Evolutionary conservation across 2,329 filamentous ascomycete genomes (phyloP), one percentile per base, ranked within the genome.

Genomic region (Penicillium sp.): DNA sequence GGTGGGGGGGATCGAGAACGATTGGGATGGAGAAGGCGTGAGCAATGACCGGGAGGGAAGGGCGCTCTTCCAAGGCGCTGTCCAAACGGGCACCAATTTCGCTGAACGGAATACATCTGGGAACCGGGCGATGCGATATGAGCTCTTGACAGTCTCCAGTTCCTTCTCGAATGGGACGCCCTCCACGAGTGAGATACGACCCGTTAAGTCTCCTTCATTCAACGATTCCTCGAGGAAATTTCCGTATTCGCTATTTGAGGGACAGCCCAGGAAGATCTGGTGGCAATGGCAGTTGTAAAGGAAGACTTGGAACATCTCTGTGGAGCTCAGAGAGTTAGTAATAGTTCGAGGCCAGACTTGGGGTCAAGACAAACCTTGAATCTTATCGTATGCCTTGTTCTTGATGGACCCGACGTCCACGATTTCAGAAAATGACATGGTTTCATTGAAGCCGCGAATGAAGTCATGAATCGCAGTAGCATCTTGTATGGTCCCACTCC

Each of bases 231-330:
- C 77, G 10, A 86, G 70, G 33, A 80, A 69, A 10, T 74, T 72
- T 23, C 77, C 76, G 65, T 83, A 85, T 21, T 79, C 75, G 50
- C 77, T 78, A 67, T 82, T 80, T 53, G 81, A 79, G 13, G 80
- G 81, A 65, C 82, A 84, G 8, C 82, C 84, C 33, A 86, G 73
- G 45, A 85, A 72, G 47, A 86, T 78, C 51, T 84, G 81, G 48
- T 81, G 81, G 63, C 83, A 86, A 59, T 84, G 82, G 56, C 77
- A 79, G 60, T 85, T 79, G 66, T 79, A 74, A 46, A 83, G 70
- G 65, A 80, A 76, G 44, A 82, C 66, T 59, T 80, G 79, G 67
- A 85, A 79, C 24, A 72, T 72, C 58, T 81, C 81, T 83, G 57
- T 23, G 47, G 16, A 48, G 36, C 33, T 47, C n/a, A 21, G 49